A percentile compares a stretch with the other conserved stretches of the same genome.
These are phyloP conservation scores for Melaleuca alternifolia DNA, from an alignment of 345 rosid genomes.

Conservation along the genomic window DNA sequence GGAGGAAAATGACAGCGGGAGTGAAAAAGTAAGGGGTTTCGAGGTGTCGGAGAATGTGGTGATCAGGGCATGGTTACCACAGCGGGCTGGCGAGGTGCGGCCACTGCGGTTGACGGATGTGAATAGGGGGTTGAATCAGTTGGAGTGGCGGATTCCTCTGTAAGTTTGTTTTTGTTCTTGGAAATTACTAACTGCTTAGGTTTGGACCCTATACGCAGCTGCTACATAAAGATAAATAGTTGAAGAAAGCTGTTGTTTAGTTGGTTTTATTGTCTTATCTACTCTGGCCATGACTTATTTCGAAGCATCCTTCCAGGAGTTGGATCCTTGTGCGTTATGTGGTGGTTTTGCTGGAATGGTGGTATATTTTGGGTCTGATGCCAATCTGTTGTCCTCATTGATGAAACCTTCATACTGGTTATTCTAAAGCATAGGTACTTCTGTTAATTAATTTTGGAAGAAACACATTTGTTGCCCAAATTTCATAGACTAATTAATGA, in stretches of 20 bases:
- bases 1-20: constrained; percentile 9
- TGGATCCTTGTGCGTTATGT: no score
- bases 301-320: no score
- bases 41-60: constrained; percentile 24
- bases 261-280: no score
- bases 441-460: no score
- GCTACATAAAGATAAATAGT: background rate
- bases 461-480: background rate
- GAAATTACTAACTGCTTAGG: background rate
- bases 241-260: background rate
- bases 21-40: constrained; percentile 19
- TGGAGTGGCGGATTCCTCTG: constrained; percentile 62
- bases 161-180: constrained; percentile 13
- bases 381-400: no score
- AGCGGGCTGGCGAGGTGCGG: constrained; percentile 21
- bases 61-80: constrained; percentile 66
- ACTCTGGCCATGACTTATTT: no score
- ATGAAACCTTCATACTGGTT: no score
- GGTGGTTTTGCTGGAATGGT: no score
- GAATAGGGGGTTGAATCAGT: constrained; percentile 40
- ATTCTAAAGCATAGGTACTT: no score
- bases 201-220: background rate
- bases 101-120: constrained; percentile 56
- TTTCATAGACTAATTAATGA: background rate
- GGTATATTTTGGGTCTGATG: no score